These are phyloP conservation scores for Tetraselmis striata DNA, from an alignment of 139 green algal genomes.

Conservation along the genomic window DNA sequence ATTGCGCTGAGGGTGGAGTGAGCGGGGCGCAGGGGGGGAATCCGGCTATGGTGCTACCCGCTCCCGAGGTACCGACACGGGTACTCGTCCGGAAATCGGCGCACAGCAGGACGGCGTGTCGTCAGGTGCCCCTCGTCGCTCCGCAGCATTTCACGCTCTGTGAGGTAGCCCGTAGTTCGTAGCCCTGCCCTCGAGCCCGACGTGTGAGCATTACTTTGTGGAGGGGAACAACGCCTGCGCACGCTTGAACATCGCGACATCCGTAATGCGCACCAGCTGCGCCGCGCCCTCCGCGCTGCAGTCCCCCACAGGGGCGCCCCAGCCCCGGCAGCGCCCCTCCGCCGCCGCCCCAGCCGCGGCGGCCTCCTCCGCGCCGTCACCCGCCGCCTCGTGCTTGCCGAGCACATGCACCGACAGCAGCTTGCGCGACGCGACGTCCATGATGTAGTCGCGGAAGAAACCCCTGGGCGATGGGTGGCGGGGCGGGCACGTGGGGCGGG, in stretches of 20 bases:
- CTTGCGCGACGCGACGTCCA: neutral
- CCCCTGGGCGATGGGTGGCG: neutral
- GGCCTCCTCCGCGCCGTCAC: neutral
- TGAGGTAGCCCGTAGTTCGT: neutral
- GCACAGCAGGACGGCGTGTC: too few species aligned
- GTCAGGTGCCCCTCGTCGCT: neutral
- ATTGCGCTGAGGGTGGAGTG: too few species aligned
- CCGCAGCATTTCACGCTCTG: neutral
- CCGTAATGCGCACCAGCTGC: constrained; percentile 14
- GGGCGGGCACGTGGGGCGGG: neutral
- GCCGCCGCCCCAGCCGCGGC: neutral
- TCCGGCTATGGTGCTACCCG: too few species aligned
- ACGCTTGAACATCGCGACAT: constrained; percentile 49
- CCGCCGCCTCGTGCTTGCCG: neutral
- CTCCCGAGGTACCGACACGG: neutral
- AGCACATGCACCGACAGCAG: neutral
- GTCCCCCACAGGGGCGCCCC: neutral
- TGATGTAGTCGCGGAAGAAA: neutral
- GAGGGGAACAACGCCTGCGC: constrained; percentile 36
- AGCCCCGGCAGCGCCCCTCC: neutral
- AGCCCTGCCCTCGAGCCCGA: too few species aligned
- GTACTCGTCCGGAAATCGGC: neutral
- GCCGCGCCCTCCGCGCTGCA: neutral
- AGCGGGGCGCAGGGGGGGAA: too few species aligned
- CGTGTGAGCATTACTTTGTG: neutral